phyloP scores from a whole-genome alignment of 164 flowering plant genomes.

The Litsea cubeba region DNA sequence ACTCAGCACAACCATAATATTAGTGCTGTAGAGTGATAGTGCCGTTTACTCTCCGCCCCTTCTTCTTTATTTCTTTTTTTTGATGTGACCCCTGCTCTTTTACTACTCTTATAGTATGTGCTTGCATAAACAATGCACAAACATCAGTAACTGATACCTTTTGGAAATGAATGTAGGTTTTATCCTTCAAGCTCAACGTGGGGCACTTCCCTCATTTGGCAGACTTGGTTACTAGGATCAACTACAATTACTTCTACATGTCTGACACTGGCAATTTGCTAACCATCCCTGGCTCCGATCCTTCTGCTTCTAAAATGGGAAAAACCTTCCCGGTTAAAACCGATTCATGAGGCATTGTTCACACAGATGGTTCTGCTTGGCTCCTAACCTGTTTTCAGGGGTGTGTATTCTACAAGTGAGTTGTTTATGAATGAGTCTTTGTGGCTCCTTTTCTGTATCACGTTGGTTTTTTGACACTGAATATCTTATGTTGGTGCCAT shows the following conservation, averaged over 20 bases:
- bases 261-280: constrained; percentile 73
- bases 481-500: neutral
- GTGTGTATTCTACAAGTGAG: neutral
- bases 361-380: neutral
- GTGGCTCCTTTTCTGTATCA: neutral
- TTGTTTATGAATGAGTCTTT: neutral
- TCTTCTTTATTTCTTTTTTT: too few relatives aligned
- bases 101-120: too few relatives aligned
- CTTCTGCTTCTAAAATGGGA: constrained; percentile 37
- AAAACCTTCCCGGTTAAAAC: constrained; percentile 33
- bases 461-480: neutral
- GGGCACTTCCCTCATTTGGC: constrained; percentile 96
- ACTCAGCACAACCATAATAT: too few relatives aligned
- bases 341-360: constrained; percentile 11
- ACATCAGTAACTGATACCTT: too few relatives aligned
- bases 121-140: too few relatives aligned
- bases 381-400: neutral
- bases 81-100: too few relatives aligned
- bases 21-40: too few relatives aligned
- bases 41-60: too few relatives aligned
- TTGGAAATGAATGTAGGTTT: constrained; percentile 50
- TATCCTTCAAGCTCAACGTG: constrained; percentile 91
- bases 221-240: constrained; percentile 88
- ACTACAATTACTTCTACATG: constrained; percentile 92
- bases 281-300: constrained; percentile 51